Percentiles rank a stretch among this genome's conserved stretches.
These are phyloP conservation scores for Ehretia macrophylla DNA, from an alignment of 257 asterid species.

Conservation along the genomic window DNA sequence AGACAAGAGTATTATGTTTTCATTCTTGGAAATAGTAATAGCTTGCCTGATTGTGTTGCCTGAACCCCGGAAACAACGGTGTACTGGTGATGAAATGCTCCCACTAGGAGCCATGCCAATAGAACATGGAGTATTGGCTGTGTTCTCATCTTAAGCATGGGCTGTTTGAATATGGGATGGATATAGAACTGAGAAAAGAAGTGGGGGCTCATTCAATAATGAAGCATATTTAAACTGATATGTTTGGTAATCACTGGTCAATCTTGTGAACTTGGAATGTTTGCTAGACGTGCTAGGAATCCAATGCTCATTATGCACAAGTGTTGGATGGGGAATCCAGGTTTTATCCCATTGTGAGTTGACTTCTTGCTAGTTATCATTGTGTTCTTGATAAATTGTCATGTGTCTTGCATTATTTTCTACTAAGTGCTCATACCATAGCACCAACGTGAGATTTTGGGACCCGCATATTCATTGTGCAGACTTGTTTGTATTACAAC, in stretches of 20 bases:
- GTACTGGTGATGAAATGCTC: slow-evolving; percentile 28
- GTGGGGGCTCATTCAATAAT: too few relatives aligned
- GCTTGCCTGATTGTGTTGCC: slow-evolving; percentile 39
- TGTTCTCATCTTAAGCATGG: slow-evolving; percentile 32
- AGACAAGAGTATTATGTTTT: background rate
- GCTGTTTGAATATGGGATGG: slow-evolving; percentile 17
- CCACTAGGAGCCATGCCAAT: slow-evolving; percentile 32
- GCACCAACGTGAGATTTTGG: background rate
- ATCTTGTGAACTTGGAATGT: slow-evolving; percentile 27
- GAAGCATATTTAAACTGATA: slow-evolving; percentile 14
- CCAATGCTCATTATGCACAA: slow-evolving; percentile 26
- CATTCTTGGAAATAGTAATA: too few relatives aligned
- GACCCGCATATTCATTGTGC: background rate
- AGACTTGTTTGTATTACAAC: background rate
- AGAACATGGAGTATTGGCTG: slow-evolving; percentile 27
- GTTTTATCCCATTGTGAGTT: slow-evolving; percentile 37
- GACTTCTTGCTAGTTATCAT: slow-evolving; percentile 45
- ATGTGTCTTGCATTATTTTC: slow-evolving; percentile 22
- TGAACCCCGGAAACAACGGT: slow-evolving; percentile 23
- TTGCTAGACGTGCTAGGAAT: slow-evolving; percentile 31
- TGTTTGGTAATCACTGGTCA: slow-evolving; percentile 36
- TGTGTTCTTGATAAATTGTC: slow-evolving; percentile 32
- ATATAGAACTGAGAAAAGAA: slow-evolving; percentile 16
- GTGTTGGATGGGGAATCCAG: slow-evolving; percentile 24
- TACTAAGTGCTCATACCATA: slow-evolving; percentile 20